phyloP scores from a whole-genome alignment of 2,329 filamentous ascomycete genomes.

The Chaetomium sp. region DNA sequence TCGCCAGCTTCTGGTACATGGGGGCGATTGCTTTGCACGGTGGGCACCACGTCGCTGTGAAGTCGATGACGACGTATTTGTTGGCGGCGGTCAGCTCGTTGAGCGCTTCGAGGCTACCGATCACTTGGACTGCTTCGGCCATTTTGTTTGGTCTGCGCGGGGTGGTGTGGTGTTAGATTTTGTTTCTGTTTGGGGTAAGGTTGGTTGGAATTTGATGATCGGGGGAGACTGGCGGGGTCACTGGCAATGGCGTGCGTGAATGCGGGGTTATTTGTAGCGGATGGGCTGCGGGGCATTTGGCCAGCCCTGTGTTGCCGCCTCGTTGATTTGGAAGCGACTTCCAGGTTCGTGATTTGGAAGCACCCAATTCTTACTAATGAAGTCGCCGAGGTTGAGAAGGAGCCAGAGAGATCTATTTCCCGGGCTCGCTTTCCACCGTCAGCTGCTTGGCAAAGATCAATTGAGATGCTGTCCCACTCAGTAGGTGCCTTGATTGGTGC shows the following conservation, averaged over 20 bases:
- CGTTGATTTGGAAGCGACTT: not conserved
- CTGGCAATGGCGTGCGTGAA: not conserved
- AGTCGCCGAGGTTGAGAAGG: not conserved
- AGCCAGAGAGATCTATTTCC: not conserved
- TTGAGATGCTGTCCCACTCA: too few species aligned
- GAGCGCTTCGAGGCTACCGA: conserved; percentile 38
- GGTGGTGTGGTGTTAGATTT: not conserved
- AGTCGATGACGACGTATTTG: conserved; percentile 51
- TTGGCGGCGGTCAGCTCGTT: conserved; percentile 43
- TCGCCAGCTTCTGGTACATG: conserved; percentile 49
- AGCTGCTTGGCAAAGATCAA: not conserved
- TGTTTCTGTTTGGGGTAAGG: not conserved
- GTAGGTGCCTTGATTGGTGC: not conserved
- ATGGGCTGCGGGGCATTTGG: not conserved
- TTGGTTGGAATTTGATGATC: not conserved
- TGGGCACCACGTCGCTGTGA: conserved; percentile 55
- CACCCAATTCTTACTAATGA: not conserved
- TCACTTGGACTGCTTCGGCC: conserved; percentile 24
- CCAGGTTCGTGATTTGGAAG: not conserved
- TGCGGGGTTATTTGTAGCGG: not conserved
- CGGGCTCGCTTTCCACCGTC: not conserved
- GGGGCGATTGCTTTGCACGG: conserved; percentile 54
- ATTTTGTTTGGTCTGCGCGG: conserved; percentile 23
- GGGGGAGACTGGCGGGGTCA: not conserved
- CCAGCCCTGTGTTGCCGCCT: not conserved